Conservation (phyloP, 169 alveolate genomes). For the Perkinsus chesapeaki region DNA sequence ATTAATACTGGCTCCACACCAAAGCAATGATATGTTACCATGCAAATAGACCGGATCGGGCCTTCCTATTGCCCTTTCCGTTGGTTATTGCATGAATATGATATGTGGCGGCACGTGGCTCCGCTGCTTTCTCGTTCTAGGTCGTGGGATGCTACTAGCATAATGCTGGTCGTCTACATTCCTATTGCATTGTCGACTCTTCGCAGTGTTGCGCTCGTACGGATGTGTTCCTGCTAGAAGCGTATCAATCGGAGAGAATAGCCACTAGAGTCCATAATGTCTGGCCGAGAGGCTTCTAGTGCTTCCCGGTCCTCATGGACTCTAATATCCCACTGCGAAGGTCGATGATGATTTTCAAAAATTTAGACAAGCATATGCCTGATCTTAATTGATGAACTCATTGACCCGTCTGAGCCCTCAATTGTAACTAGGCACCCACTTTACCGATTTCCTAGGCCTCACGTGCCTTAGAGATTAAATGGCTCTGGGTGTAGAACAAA, state of each 20-base stretch:
- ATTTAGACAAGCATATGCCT: slow-evolving; percentile 2
- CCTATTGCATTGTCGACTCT: background rate
- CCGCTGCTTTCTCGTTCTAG: background rate
- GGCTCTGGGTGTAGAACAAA: background rate
- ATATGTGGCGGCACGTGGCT: background rate
- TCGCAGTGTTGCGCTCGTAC: slow-evolving; percentile 6
- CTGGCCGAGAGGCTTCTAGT: background rate
- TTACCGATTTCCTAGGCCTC: background rate
- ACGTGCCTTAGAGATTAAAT: slow-evolving; percentile 2
- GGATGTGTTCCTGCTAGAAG: slow-evolving; percentile 4
- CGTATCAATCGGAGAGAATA: background rate
- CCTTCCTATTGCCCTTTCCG: background rate
- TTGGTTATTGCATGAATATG: background rate
- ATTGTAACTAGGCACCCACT: background rate
- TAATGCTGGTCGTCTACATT: background rate
- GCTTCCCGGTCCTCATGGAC: background rate
- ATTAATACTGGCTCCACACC: background rate
- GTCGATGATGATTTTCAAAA: slow-evolving; percentile 1
- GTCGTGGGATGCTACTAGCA: too few relatives aligned
- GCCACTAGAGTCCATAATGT: background rate
- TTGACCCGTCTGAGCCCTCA: background rate
- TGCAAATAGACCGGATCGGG: background rate
- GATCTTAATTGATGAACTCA: background rate
- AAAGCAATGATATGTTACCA: background rate
- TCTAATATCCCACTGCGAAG: background rate